Percentiles rank a stretch among this genome's conserved stretches.
These are phyloP conservation scores for Phalaenopsis hybrid DNA, from an alignment of 116 monocot genomes.

Conservation along the genomic window DNA sequence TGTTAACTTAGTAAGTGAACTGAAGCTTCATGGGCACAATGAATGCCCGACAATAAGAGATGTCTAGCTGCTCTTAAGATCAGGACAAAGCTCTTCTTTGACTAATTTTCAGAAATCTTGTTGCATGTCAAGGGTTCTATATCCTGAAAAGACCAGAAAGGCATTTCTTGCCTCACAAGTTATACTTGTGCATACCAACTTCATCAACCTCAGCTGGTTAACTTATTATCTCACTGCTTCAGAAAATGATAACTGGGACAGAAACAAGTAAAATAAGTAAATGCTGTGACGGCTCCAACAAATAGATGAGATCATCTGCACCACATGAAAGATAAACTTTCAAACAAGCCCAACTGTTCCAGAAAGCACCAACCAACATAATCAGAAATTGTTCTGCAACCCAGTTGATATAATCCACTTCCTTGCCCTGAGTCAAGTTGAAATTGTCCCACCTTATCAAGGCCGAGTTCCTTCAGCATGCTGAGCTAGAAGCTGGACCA, in stretches of 20 bases:
- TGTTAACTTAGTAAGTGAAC: neutral
- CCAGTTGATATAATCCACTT: neutral
- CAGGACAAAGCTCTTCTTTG: neutral
- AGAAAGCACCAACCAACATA: too few species aligned
- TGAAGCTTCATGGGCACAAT: neutral
- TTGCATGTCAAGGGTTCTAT: neutral
- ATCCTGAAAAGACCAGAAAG: neutral
- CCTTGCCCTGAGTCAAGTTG: too few species aligned
- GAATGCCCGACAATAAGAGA: neutral
- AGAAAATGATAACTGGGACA: neutral
- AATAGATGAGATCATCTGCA: neutral
- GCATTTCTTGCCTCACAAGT: neutral
- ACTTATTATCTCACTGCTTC: neutral
- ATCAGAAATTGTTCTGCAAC: neutral
- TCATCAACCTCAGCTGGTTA: neutral
- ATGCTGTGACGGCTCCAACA: neutral
- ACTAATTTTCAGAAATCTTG: neutral
- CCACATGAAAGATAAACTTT: neutral
- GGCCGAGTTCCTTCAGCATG: neutral
- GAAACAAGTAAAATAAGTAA: neutral
- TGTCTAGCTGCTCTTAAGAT: neutral
- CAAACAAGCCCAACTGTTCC: neutral
- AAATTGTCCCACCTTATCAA: neutral
- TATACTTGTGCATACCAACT: constrained; percentile 3
- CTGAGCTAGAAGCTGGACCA: neutral